Evolutionary conservation across 1,139 yeast genomes (phyloP).

Genomic region (Pichia sp.): DNA sequence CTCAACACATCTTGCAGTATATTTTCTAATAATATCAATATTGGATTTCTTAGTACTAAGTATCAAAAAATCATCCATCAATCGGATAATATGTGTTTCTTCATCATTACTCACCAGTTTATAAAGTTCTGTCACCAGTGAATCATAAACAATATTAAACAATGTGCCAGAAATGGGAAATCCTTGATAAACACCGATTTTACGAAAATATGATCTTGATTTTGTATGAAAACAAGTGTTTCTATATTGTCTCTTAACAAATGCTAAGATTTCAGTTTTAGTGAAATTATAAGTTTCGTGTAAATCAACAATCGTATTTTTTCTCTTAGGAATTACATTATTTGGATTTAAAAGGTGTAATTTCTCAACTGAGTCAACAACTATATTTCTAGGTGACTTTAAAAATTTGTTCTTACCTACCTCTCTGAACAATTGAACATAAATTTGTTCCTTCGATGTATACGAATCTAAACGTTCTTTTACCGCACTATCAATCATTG

Average conservation of each 20-base stretch:
- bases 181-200: constrained; percentile 81
- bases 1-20: constrained; percentile 36
- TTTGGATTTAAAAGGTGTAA: not conserved
- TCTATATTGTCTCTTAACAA: constrained; percentile 36
- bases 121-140: constrained; percentile 38
- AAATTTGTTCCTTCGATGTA: constrained; percentile 9
- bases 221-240: constrained; percentile 35
- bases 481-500: constrained; percentile 34
- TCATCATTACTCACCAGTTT: constrained; percentile 22
- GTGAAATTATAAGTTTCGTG: constrained; percentile 28
- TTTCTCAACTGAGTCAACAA: constrained; percentile 5
- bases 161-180: constrained; percentile 68
- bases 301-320: constrained; percentile 23
- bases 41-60: constrained; percentile 39
- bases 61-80: constrained; percentile 83
- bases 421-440: constrained; percentile 13
- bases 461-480: constrained; percentile 20
- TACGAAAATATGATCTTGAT: constrained; percentile 38
- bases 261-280: constrained; percentile 29
- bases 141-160: constrained; percentile 70
- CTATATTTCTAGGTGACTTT: not conserved
- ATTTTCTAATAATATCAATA: constrained; percentile 26
- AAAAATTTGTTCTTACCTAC: constrained; percentile 1
- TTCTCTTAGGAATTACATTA: not conserved
- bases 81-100: constrained; percentile 45